Base-by-base conservation (phyloP, 306 rosid species). In the Prunus padus region DNA sequence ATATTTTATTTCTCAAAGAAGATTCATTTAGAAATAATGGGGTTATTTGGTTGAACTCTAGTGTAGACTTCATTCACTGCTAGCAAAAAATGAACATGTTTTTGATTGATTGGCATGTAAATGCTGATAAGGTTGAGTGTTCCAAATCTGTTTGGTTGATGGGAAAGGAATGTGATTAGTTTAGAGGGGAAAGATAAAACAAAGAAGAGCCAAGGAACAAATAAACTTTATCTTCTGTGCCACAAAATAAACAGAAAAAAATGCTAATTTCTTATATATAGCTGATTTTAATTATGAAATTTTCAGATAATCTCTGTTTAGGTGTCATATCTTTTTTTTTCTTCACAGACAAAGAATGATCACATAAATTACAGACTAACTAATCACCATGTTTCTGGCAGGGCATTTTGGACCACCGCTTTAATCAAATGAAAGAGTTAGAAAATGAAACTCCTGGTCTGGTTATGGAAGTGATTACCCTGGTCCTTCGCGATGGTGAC, bases 331-430 rank as follows among this genome's bases (percentile, higher is more conserved):
- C 3, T n/a, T 6, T 13, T 2, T 28, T 22, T 60, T 42, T 9
- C 50, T 60, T 46, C 6, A 30, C 19, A 46, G 54, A 44, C 10
- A 5, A 2, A n/a, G 31, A 5, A 3, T 65, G 46, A 60, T 20
- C 47, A 46, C 46, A 22, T 60, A n/a, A 19, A 13, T 65, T 33
- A 18, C 37, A 0, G 22, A 44, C 19, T 67, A 44, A 2, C 14
- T 57, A 57, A 71, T 71, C n/a, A 19, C n/a, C 46, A 25, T 68
- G 28, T 56, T 45, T 22, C 18, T 55, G 11, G 74, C 67, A 68
- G 80, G 75, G 80, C 7, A 57, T 67, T 23, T 20, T 68, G 52
- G 80, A 77, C 30, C 15, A 11, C 13, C 11, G 50, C 18, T 77
- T 68, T 59, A 42, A 56, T 13, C 8, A n/a, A 45, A 18, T 68